Evolutionary conservation across 2,329 filamentous ascomycete genomes (phyloP), one percentile per base, ranked within the genome.

Genomic region (Beauveria rudraprayagi): DNA sequence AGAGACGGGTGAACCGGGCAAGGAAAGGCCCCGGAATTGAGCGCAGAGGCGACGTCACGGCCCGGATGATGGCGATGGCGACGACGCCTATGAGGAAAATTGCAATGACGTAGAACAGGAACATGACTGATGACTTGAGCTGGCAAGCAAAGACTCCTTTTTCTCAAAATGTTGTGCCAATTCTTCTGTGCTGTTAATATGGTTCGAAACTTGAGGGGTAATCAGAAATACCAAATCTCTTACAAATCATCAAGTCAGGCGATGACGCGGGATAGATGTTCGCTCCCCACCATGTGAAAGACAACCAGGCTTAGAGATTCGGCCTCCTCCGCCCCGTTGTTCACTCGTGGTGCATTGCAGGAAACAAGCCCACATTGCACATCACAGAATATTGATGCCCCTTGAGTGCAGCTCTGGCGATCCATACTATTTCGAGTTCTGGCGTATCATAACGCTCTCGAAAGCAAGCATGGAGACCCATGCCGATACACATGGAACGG

Each of bases 1-100:
- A 81, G 1, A 77, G 65, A 1, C 73, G 69, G 3, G 75, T 77
- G 61, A 80, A 75, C 7, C 77, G 70, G 11, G 78, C 71, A 43
- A 71, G 67, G 48, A 78, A 74, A 0, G 78, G 79, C 0, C 79
- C 78, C 0, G 78, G 78, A 22, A 80, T 68, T 7, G 65, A 64
- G 41, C 70, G 70, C 3, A 77, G 69, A 3, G 76, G 76, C 16
- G 71, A 72, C 7, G 43, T 22, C 22, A 37, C 19, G 9, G 48
- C 58, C 22, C 22, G 58, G 10, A 48, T 11, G 22, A 61, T 19
- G 41, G 43, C 14, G 28, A 24, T 16, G 41, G 26, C 11, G 22
- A 55, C n/a, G 34, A 30, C 19, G 37, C 46, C 46, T 6, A 26
- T n/a, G 16, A 58, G 46, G 2, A n/a, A 34, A 17, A 43, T 17